Percentiles rank a stretch among this genome's conserved stretches.
Evolutionary conservation across 2,329 filamentous ascomycete genomes (phyloP).

Genomic region (Pseudocercospora cruenta): DNA sequence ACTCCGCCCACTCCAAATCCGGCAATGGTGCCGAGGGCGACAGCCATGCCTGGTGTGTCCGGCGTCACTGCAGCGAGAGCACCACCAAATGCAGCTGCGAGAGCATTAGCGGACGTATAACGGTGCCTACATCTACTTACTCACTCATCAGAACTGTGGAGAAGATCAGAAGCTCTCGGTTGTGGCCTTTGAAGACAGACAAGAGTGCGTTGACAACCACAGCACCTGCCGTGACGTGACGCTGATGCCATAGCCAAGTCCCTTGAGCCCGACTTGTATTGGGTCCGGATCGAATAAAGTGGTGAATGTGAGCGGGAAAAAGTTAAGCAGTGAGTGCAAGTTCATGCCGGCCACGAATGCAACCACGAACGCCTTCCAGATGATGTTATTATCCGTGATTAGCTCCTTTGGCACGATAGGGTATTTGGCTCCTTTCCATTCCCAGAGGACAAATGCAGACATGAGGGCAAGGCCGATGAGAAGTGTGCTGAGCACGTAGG

Average conservation of each 20-base stretch:
- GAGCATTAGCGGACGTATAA: background rate
- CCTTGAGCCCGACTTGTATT: constrained; percentile 20
- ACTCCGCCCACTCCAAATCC: constrained; percentile 68
- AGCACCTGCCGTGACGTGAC: constrained; percentile 64
- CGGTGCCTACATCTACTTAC: background rate
- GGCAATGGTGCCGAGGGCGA: constrained; percentile 60
- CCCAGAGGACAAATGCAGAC: constrained; percentile 34
- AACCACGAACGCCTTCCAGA: constrained; percentile 38
- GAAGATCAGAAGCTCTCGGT: constrained; percentile 61
- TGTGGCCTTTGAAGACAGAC: constrained; percentile 60
- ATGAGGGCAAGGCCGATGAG: constrained; percentile 29
- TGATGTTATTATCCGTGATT: constrained; percentile 32
- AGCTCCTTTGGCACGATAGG: constrained; percentile 34
- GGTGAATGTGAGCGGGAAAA: constrained; percentile 52
- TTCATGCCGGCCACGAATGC: constrained; percentile 39
- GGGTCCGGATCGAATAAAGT: constrained; percentile 20
- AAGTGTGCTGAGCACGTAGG: constrained; percentile 30
- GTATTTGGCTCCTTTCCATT: constrained; percentile 28
- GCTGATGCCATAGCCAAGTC: constrained; percentile 57
- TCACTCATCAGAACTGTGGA: constrained; percentile 63
- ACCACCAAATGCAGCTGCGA: constrained; percentile 50
- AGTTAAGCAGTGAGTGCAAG: constrained; percentile 48
- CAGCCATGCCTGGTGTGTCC: constrained; percentile 25
- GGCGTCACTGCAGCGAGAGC: constrained; percentile 30
- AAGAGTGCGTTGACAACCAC: constrained; percentile 61